A percentile compares a stretch with the other conserved stretches of the same genome.
phyloP scores from a whole-genome alignment of 352 stramenopile genomes.

The Discostella stelligera region DNA sequence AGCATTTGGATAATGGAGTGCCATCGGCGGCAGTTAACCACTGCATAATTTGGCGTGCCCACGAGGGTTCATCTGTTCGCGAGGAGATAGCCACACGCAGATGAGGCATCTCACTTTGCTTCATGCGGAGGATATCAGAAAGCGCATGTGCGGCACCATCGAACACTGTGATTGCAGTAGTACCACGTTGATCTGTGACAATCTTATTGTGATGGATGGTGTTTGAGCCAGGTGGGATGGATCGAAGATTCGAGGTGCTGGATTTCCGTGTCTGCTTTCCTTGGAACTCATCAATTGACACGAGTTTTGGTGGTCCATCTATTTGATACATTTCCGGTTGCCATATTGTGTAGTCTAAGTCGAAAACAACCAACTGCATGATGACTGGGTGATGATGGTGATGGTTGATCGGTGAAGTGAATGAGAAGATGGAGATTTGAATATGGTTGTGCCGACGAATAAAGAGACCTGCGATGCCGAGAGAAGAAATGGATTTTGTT shows the following conservation, averaged over 20 bases:
- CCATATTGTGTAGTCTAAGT: conserved; percentile 72
- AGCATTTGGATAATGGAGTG: conserved; percentile 36
- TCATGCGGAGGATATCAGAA: conserved; percentile 59
- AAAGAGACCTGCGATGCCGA: too few relatives aligned
- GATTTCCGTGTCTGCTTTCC: conserved; percentile 40
- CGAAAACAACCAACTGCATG: conserved; percentile 57
- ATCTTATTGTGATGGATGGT: conserved; percentile 57
- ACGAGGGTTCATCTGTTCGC: conserved; percentile 63
- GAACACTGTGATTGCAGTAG: conserved; percentile 62
- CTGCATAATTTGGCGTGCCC: conserved; percentile 64
- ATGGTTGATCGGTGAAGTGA: too few relatives aligned
- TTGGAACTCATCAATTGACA: conserved; percentile 24
- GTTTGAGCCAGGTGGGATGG: conserved; percentile 32
- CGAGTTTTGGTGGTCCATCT: conserved; percentile 47
- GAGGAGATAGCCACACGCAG: conserved; percentile 66
- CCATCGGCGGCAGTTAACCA: conserved; percentile 44
- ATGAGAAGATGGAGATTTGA: too few relatives aligned
- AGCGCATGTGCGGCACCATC: conserved; percentile 63
- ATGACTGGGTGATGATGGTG: not conserved
- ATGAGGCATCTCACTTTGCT: conserved; percentile 19
- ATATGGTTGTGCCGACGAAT: too few relatives aligned
- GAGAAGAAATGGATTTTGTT: not conserved
- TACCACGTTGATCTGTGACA: conserved; percentile 43
- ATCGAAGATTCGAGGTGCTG: conserved; percentile 2
- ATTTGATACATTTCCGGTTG: conserved; percentile 77